Conservation (phyloP, 805 yeast genomes). For the Yarrowia sp. region DNA sequence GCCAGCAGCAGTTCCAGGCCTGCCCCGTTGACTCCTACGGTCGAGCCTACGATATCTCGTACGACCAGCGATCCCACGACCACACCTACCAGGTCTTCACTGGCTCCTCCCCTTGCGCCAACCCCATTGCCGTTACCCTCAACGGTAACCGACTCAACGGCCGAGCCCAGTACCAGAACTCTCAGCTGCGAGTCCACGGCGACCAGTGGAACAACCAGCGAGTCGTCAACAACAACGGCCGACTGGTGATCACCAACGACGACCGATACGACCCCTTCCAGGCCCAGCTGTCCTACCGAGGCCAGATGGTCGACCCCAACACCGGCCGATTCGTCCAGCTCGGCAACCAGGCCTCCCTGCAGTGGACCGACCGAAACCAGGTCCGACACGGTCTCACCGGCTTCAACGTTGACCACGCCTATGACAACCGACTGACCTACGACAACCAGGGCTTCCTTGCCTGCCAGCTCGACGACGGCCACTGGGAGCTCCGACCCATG, state of each 20-base stretch:
- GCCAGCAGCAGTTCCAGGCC: constrained; percentile 19
- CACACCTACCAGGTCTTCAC: constrained; percentile 13
- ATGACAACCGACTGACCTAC: constrained; percentile 4
- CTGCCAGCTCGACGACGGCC: not conserved
- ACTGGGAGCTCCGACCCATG: constrained; percentile 11
- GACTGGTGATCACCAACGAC: not conserved
- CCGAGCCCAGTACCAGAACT: constrained; percentile 19
- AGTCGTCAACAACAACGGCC: constrained; percentile 7
- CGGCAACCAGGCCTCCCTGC: constrained; percentile 10
- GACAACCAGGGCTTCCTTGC: constrained; percentile 16
- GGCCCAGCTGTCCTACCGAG: constrained; percentile 9
- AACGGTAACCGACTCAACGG: constrained; percentile 10
- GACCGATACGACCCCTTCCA: not conserved
- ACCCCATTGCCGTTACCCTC: constrained; percentile 4
- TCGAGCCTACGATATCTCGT: not conserved
- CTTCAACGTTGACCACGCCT: not conserved
- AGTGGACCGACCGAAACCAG: constrained; percentile 10
- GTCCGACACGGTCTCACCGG: constrained; percentile 14
- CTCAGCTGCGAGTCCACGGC: not conserved
- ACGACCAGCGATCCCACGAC: constrained; percentile 12
- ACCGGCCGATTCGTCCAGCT: constrained; percentile 10
- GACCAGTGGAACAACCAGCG: constrained; percentile 7
- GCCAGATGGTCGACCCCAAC: constrained; percentile 11
- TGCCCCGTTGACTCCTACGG: constrained; percentile 14
- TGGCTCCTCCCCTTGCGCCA: not conserved